Base-by-base conservation (phyloP, 176 grass and related monocot genomes). In the Phyllostachys edulis region DNA sequence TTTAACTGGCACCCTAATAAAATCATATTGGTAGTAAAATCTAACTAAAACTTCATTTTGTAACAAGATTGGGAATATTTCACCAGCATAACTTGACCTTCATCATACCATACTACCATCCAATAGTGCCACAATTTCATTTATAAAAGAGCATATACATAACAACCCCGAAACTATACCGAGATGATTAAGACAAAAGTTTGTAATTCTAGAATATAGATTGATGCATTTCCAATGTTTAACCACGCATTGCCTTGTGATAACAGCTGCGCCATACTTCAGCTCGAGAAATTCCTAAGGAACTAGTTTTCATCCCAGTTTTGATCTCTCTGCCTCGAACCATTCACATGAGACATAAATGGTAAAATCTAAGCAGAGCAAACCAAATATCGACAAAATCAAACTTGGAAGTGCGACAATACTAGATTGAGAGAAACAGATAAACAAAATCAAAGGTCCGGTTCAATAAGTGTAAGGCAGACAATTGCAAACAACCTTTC, bases 1-100 rank as follows among this genome's bases (percentile, higher is more conserved):
- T 38, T 61, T 67, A 45, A 16, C 68, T 27, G 78, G 60, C 39
- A 85, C 75, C 75, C 46, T 74, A 77, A 12, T 77, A 59, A 44
- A 49, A 76, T 32, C 46, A 41, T 32, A n/a, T 26, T 38, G 44
- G 38, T 73, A 54, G 37, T 66, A 77, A 50, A 88, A 79, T 67
- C 57, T 80, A 64, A 57, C 32, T 84, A 11, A 73, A 84, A 84
- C 9, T 39, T 37, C 40, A 57, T n/a, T 67, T 12, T 47, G 4
- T 46, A 75, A 76, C 39, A 77, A 14, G 38, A 34, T 6, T 12
- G 34, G 70, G 32, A 34, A 34, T 34, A 85, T 67, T 73, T 2
- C 8, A 44, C 4, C 40, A 20, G n/a, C 21, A 38, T 44, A 82
- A 23, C 5, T 36, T 29, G 24, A 67, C 36, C 65, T 81, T 54